phyloP scores from a whole-genome alignment of 352 stramenopile genomes.

The Nothophytophthora sp. region DNA sequence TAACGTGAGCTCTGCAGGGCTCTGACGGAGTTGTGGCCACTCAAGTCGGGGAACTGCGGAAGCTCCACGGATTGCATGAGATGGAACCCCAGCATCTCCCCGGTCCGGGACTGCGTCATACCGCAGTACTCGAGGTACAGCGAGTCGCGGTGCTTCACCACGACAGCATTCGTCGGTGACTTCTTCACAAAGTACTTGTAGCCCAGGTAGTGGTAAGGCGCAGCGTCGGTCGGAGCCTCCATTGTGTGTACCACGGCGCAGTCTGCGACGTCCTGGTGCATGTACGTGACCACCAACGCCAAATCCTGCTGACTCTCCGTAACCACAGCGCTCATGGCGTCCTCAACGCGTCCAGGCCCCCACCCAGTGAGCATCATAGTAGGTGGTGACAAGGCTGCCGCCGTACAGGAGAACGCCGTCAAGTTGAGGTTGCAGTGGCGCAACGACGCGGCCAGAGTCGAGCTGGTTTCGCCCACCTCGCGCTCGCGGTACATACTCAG shows the following conservation, averaged over 20 bases:
- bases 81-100: conserved; percentile 44
- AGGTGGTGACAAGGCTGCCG: conserved; percentile 17
- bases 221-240: conserved; percentile 41
- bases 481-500: conserved; percentile 49
- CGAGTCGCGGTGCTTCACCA: conserved; percentile 34
- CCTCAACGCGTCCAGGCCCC: conserved; percentile 36
- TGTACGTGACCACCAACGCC: conserved; percentile 50
- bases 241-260: conserved; percentile 54
- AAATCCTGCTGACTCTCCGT: conserved; percentile 49
- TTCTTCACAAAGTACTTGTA: conserved; percentile 66
- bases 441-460: conserved; percentile 17
- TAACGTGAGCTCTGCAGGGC: conserved; percentile 45
- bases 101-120: conserved; percentile 27
- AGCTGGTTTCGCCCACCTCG: conserved; percentile 25
- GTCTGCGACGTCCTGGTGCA: conserved; percentile 57
- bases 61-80: conserved; percentile 44
- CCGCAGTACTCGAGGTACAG: conserved; percentile 47
- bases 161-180: conserved; percentile 24
- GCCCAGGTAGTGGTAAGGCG: conserved; percentile 48
- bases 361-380: conserved; percentile 38
- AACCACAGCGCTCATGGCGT: conserved; percentile 52
- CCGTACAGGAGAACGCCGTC: conserved; percentile 17
- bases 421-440: conserved; percentile 21
- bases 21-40: conserved; percentile 40
- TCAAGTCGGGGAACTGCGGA: conserved; percentile 41